Base-by-base conservation (phyloP, 2,329 filamentous ascomycete genomes). In the Verticillium alfalfae region DNA sequence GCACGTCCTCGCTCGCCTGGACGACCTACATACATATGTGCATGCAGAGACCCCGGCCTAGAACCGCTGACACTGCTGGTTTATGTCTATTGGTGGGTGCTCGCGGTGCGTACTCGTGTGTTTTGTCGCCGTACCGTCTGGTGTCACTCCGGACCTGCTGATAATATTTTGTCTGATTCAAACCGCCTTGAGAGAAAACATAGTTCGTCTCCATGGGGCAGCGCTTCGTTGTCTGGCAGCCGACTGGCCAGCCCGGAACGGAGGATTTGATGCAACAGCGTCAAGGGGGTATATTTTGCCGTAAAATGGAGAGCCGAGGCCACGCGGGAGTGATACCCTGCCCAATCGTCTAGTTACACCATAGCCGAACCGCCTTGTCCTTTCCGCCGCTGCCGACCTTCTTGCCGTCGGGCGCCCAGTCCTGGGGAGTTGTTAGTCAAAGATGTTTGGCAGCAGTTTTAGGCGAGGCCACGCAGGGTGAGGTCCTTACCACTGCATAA, bases 371-470 rank as follows among this genome's bases (percentile, higher is more conserved):
- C 2, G 86, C 86, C 74, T 96, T 97, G 75, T 99, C 95, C 73
- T 94, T 94, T 10, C 95, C 95, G 60, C 93, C 95, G 73, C 93
- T 97, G 18, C 88, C 93, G 16, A 98, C 93, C 68, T 88, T 88
- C 68, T 92, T 85, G 9, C 95, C 95, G 72, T 97, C 93, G 0
- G 92, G 89, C 68, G 91, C 93, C 95, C 94, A 98, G 73, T 98
- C 94, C 45, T 52, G 45, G 3, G 5, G 26, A 31, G 26, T 5
- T 31, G 5, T 31, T 31, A 31, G 26, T 31, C 26, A 31, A 31
- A 31, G 26, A 31, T 31, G 26, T 31, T 31, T 31, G 26, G 26
- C 26, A 31, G 26, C 4, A 5, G 45, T 10, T 9, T 18, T 3
- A 12, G n/a, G 45, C 12, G 45, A 26, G 36, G 13, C 13, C 22